Evolutionary conservation across 2,329 filamentous ascomycete genomes (phyloP).

Genomic region (Didymella segeticola): DNA sequence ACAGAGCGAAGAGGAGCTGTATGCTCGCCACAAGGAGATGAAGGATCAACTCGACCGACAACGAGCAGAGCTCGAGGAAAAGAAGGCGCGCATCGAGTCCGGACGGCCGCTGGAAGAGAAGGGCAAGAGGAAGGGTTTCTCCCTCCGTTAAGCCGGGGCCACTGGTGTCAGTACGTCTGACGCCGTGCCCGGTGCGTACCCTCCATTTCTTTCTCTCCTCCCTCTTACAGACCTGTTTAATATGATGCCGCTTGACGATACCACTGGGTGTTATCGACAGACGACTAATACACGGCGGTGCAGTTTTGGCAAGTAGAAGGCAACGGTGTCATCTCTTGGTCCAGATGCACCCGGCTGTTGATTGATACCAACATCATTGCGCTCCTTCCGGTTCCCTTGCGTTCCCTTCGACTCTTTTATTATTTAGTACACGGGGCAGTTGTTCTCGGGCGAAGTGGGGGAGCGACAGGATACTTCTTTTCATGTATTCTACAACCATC

Average conservation of each 20-base stretch:
- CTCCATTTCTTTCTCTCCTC: slow-evolving; percentile 44
- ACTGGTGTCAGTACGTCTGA: slow-evolving; percentile 23
- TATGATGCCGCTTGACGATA: slow-evolving; percentile 48
- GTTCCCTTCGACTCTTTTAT: slow-evolving; percentile 43
- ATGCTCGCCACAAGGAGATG: slow-evolving; percentile 98
- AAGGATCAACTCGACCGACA: slow-evolving; percentile 98
- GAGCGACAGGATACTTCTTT: slow-evolving; percentile 44
- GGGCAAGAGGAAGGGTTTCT: slow-evolving; percentile 99
- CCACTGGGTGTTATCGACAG: slow-evolving; percentile 50
- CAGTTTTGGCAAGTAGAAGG: slow-evolving; percentile 37
- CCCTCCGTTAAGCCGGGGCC: slow-evolving; percentile 74
- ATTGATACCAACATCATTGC: slow-evolving; percentile 55
- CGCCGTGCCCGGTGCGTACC: slow-evolving; percentile 37
- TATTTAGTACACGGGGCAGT: slow-evolving; percentile 48
- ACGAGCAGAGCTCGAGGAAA: slow-evolving; percentile 94
- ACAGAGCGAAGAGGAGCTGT: slow-evolving; percentile 98
- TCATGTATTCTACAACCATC: slow-evolving; percentile 52
- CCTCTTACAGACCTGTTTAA: slow-evolving; percentile 52
- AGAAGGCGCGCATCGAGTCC: slow-evolving; percentile 94
- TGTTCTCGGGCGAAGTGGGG: slow-evolving; percentile 39
- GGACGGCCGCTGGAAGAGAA: slow-evolving; percentile 97
- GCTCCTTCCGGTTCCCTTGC: slow-evolving; percentile 46
- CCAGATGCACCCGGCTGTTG: slow-evolving; percentile 51
- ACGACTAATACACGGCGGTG: slow-evolving; percentile 45
- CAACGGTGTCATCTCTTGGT: slow-evolving; percentile 44